These are phyloP conservation scores for Chaetomidium leptoderma DNA, from an alignment of 495 filamentous ascomycete species.

Conservation along the genomic window DNA sequence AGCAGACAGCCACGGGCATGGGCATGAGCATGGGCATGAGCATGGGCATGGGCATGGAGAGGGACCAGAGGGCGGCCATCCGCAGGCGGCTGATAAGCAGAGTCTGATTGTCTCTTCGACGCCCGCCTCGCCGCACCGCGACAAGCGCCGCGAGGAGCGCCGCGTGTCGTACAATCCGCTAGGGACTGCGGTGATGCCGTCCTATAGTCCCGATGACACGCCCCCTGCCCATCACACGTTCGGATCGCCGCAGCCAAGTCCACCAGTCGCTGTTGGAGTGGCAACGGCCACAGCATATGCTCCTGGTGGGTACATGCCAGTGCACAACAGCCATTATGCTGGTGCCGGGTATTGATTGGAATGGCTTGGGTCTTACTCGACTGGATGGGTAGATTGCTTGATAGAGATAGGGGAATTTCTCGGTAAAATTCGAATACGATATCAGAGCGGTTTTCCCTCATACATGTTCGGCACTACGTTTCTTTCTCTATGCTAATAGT, in stretches of 20 bases:
- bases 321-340: neutral
- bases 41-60: slow-evolving; percentile 8
- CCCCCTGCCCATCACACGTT: neutral
- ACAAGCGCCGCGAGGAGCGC: neutral
- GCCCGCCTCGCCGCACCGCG: neutral
- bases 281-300: neutral
- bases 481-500: no score
- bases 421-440: no score
- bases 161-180: neutral
- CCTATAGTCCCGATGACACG: neutral
- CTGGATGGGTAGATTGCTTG: no score
- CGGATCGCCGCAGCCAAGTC: neutral
- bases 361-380: no score
- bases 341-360: neutral
- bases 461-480: no score
- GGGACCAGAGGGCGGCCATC: neutral
- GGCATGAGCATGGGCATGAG: neutral
- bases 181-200: neutral
- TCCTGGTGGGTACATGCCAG: neutral
- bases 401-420: no score
- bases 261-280: neutral
- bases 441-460: no score
- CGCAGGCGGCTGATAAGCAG: neutral
- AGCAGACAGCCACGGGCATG: slow-evolving; percentile 1
- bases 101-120: neutral